These are phyloP conservation scores for Solanum piurae DNA, from an alignment of 257 asterid genomes.

Conservation along the genomic window DNA sequence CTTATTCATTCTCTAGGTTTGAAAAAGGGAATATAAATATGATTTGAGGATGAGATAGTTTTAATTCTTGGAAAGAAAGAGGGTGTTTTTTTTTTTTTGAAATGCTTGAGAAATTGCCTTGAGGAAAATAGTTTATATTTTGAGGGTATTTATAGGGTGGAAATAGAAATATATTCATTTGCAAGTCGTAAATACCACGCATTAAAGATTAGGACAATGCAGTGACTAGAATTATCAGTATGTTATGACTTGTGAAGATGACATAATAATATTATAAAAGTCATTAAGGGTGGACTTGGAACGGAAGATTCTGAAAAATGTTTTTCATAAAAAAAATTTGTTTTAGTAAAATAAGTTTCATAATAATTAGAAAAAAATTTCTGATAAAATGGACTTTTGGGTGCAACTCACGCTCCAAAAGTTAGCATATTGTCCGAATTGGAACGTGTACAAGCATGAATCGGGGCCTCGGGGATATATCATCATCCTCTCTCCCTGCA, in stretches of 20 bases:
- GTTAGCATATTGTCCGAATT: background rate
- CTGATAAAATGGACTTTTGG: background rate
- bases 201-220: background rate
- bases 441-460: background rate
- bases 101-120: background rate
- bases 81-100: background rate
- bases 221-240: background rate
- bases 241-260: background rate
- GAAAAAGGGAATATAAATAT: background rate
- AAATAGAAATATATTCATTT: background rate
- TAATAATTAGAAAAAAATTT: no score
- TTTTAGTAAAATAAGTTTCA: background rate
- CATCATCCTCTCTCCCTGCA: background rate
- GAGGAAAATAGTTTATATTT: background rate
- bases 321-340: no score
- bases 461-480: background rate
- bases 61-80: background rate
- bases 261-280: background rate
- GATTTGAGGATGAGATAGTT: background rate
- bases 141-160: background rate
- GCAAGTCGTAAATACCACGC: background rate
- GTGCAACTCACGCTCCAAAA: rapidly evolving
- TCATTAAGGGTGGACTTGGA: background rate
- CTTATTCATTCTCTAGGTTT: background rate
- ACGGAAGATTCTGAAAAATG: background rate